phyloP scores from a whole-genome alignment of 305 asterid species.

The Fraxinus paxiana region DNA sequence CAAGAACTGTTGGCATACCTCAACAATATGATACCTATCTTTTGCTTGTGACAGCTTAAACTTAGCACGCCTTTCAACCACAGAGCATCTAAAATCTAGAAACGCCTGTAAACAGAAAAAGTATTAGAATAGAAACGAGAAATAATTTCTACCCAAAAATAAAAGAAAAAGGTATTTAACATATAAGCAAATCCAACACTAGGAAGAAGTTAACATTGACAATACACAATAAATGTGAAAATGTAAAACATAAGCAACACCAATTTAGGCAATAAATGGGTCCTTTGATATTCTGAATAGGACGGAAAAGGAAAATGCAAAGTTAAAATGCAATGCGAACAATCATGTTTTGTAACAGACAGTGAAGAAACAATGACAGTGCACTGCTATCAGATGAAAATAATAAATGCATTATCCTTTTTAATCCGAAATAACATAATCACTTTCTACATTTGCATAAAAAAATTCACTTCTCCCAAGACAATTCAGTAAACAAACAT shows the following conservation, averaged over 20 bases:
- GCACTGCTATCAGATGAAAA: background rate
- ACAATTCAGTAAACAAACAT: background rate
- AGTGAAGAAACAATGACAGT: background rate
- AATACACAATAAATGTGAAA: background rate
- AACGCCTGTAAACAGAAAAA: constrained; percentile 60
- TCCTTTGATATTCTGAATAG: background rate
- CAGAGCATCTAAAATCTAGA: constrained; percentile 88
- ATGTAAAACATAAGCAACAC: background rate
- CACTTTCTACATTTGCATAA: background rate
- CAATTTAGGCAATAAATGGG: background rate
- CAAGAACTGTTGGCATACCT: constrained; percentile 49
- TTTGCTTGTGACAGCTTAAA: constrained; percentile 77
- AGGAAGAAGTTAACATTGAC: constrained; percentile 4
- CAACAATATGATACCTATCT: constrained; percentile 85
- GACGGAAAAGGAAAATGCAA: background rate
- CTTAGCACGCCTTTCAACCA: constrained; percentile 84
- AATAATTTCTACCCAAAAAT: background rate
- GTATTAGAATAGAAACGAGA: constrained; percentile 3
- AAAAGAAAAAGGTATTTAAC: background rate
- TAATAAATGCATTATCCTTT: background rate
- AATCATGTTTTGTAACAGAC: background rate
- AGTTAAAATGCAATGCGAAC: background rate
- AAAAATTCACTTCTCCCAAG: background rate
- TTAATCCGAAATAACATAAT: background rate
- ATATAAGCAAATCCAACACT: constrained; percentile 11